Evolutionary conservation across 1,284 basidiomycete genomes (phyloP), one percentile per base, ranked within the genome.

Genomic region (Testicularia cyperi): DNA sequence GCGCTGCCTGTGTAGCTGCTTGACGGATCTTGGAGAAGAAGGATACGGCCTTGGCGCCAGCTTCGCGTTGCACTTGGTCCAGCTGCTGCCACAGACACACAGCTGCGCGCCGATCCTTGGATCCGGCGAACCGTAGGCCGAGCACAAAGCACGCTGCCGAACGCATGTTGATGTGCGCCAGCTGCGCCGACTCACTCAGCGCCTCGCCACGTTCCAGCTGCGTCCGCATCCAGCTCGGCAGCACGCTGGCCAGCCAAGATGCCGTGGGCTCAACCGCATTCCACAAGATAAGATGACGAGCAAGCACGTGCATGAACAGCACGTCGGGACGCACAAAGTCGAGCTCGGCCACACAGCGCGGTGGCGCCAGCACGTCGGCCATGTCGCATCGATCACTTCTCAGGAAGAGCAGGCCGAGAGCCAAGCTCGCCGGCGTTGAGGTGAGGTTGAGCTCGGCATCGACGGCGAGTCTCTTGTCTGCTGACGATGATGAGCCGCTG

Each of bases 361-460:
- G 94, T 22, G 96, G 84, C 12, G 83, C 83, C 20, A 97, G 80
- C 30, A 91, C 83, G 56, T 88, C 86, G 1, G 90, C 88, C 7
- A 96, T 83, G 67, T 95, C 92, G 54, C 82, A 81, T 18, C 89
- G 83, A 32, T 85, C 85, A 0, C 90, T 92, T 53, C 85, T 85
- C 37, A 98, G 81, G 77, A 90, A 98, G 86, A 95, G 92, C 18
- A 98, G 78, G 0, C 88, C 92, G 6, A 98, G 79, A 0, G 91
- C 91, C 14, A 96, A 83, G 1, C 88, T 86, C 1, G 95, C 92
- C 1, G 74, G 88, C 80, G 76, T 95, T 87, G 77, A 91, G 4
- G 70, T 65, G 26, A 69, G 40, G 18, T 54, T 57, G 33, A 53
- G 35, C 37, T 63, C 60, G 4, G 15, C 35, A 7, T 34, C 44